These are phyloP conservation scores for Triticum turgidum DNA, from an alignment of 176 grass and related monocot species.

Conservation along the genomic window DNA sequence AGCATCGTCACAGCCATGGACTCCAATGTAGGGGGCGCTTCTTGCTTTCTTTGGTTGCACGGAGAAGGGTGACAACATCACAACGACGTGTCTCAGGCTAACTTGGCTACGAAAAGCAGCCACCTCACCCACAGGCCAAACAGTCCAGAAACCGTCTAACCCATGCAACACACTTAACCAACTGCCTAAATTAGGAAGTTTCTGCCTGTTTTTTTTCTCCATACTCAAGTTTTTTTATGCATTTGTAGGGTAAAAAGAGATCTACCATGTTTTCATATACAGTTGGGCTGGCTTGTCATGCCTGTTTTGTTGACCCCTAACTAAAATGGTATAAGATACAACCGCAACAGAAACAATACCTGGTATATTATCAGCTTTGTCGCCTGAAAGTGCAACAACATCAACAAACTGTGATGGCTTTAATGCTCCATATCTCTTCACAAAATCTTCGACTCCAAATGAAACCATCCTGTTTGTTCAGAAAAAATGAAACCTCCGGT, in stretches of 20 bases:
- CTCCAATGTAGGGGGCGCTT: background rate
- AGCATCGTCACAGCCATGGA: background rate
- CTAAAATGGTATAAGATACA: constrained; percentile 21
- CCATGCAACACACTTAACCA: background rate
- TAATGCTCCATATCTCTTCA: constrained; percentile 72
- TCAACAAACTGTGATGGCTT: constrained; percentile 95
- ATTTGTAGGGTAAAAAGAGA: background rate
- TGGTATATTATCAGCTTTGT: constrained; percentile 97
- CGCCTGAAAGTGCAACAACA: constrained; percentile 83
- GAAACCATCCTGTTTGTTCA: constrained; percentile 77
- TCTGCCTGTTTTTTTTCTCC: background rate
- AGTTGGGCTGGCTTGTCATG: background rate
- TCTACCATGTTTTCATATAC: background rate
- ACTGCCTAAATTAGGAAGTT: background rate
- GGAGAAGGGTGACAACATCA: background rate
- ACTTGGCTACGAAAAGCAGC: background rate
- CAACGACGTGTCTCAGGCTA: background rate
- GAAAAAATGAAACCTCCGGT: background rate
- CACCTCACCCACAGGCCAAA: background rate
- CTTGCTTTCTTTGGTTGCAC: constrained; percentile 11
- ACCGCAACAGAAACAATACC: constrained; percentile 46
- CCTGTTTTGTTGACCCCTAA: background rate
- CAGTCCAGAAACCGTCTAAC: background rate
- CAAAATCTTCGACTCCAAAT: constrained; percentile 95
- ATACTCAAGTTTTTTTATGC: background rate